Evolutionary conservation across 495 filamentous ascomycete species (phyloP).

Genomic region (Amorphotheca resinae): DNA sequence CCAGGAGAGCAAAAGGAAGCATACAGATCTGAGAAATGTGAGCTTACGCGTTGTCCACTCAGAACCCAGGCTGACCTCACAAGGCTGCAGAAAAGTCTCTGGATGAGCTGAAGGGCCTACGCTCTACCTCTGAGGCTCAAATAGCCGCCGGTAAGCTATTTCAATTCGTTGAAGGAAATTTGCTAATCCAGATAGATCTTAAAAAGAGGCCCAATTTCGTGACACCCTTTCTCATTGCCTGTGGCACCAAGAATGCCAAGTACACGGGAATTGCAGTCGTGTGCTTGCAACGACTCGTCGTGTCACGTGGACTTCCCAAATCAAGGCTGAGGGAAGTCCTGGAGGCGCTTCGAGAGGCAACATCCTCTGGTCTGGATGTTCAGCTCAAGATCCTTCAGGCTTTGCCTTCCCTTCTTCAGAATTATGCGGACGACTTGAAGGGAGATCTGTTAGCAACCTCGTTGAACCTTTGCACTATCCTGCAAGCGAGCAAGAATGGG

Average conservation of each 20-base stretch:
- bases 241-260: constrained; percentile 75
- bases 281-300: constrained; percentile 78
- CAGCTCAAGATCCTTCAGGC: constrained; percentile 94
- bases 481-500: constrained; percentile 80
- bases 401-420: constrained; percentile 80
- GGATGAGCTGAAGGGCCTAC: constrained; percentile 73
- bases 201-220: constrained; percentile 69
- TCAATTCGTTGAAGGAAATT: neutral
- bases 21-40: constrained; percentile 77
- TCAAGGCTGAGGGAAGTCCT: constrained; percentile 68
- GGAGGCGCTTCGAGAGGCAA: constrained; percentile 73
- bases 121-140: constrained; percentile 66
- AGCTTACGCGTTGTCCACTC: constrained; percentile 15
- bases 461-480: constrained; percentile 77
- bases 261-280: constrained; percentile 76
- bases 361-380: constrained; percentile 64
- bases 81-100: constrained; percentile 91
- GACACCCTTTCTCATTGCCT: constrained; percentile 86
- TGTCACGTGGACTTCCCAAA: constrained; percentile 62
- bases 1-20: constrained; percentile 89
- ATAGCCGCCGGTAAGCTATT: constrained; percentile 59
- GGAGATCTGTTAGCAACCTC: constrained; percentile 69
- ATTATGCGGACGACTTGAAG: constrained; percentile 71
- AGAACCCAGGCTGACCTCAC: constrained; percentile 17
- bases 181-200: constrained; percentile 47